Conservation (phyloP, 2,329 filamentous ascomycete species). For the Chaetothyriales sp. region DNA sequence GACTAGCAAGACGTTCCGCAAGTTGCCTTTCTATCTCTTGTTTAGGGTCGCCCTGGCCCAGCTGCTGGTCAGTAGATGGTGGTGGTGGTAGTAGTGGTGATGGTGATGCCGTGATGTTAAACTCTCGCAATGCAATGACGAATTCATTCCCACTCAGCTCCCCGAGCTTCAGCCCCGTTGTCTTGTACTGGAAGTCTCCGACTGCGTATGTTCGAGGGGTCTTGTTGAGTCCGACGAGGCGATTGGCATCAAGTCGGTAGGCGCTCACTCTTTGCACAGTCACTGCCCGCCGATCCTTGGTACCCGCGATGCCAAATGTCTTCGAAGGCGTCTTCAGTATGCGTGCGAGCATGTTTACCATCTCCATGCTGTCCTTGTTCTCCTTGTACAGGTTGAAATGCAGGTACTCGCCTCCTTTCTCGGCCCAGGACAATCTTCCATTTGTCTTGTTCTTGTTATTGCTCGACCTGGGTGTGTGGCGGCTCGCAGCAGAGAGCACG, state of each 20-base stretch:
- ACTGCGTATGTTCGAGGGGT: conserved; percentile 48
- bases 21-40: conserved; percentile 37
- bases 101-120: conserved; percentile 17
- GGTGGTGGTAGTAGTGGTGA: too few species aligned
- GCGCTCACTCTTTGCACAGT: conserved; percentile 71
- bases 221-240: conserved; percentile 51
- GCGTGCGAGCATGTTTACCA: conserved; percentile 61
- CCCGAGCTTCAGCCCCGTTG: conserved; percentile 62
- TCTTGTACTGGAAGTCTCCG: conserved; percentile 69
- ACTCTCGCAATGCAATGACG: conserved; percentile 73
- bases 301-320: conserved; percentile 69
- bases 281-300: conserved; percentile 77
- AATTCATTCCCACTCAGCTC: conserved; percentile 86
- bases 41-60: conserved; percentile 22
- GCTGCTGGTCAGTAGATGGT: conserved; percentile 16
- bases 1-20: conserved; percentile 48
- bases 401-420: conserved; percentile 63
- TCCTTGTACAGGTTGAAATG: conserved; percentile 93
- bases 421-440: conserved; percentile 46
- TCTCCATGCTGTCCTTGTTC: conserved; percentile 94
- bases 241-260: conserved; percentile 45
- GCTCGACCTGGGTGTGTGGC: conserved; percentile 19
- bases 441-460: conserved; percentile 20
- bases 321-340: conserved; percentile 56
- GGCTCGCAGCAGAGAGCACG: conserved; percentile 35